Percentiles rank a stretch among this genome's conserved stretches.
Conservation (phyloP, 2,329 filamentous ascomycete genomes). For the Raffaelea ambrosiae region DNA sequence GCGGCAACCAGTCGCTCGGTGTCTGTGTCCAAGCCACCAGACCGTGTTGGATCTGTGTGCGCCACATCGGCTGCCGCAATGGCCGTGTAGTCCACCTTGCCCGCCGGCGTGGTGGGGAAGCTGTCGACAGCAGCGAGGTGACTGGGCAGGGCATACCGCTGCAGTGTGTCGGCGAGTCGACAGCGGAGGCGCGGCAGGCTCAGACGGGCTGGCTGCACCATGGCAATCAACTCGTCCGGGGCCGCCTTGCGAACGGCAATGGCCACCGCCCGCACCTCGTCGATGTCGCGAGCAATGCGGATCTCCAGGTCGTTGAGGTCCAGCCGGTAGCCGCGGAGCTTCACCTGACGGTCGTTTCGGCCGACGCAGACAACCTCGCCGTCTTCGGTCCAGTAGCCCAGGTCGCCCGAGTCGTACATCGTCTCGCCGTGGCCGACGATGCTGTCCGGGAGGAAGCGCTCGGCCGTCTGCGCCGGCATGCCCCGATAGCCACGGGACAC, state of each 20-base stretch:
- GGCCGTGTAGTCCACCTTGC: neutral
- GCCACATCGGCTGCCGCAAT: neutral
- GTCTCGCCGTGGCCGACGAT: constrained; percentile 13
- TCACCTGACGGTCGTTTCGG: constrained; percentile 25
- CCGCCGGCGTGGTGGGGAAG: neutral
- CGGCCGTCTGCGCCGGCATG: constrained; percentile 16
- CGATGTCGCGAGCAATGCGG: constrained; percentile 9
- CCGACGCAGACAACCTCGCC: constrained; percentile 26
- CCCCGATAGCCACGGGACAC: constrained; percentile 31
- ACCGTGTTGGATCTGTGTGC: too few species aligned
- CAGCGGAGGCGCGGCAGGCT: neutral
- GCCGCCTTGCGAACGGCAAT: neutral
- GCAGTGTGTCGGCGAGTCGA: neutral
- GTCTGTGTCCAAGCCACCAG: too few species aligned
- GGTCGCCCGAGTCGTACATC: constrained; percentile 33
- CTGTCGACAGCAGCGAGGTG: neutral
- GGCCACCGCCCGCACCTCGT: neutral
- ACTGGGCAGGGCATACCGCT: neutral
- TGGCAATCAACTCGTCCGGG: neutral
- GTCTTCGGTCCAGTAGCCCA: constrained; percentile 20
- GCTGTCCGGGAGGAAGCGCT: constrained; percentile 22
- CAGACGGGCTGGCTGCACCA: neutral
- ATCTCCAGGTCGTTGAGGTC: constrained; percentile 28
- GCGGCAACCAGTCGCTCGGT: too few species aligned
- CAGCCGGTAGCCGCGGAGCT: constrained; percentile 21